Percentiles rank a stretch among this genome's conserved stretches.
Evolutionary conservation across 2,329 filamentous ascomycete genomes (phyloP).

Genomic region (Daldinia sp.): DNA sequence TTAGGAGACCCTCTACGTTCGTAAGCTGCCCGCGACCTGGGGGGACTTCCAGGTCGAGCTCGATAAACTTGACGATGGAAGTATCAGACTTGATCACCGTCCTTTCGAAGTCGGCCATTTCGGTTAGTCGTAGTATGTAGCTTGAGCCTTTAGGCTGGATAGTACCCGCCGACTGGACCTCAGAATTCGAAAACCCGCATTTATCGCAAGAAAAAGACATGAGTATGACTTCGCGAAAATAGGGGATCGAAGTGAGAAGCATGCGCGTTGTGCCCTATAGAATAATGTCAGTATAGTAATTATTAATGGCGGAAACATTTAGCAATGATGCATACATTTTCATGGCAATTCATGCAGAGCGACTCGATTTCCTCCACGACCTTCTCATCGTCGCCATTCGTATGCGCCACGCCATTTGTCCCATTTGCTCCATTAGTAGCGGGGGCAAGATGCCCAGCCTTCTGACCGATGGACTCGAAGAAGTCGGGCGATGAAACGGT

Average conservation of each 20-base stretch:
- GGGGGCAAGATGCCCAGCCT: slow-evolving; percentile 62
- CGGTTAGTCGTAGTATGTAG: slow-evolving; percentile 82
- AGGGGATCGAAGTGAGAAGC: slow-evolving; percentile 90
- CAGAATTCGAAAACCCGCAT: slow-evolving; percentile 89
- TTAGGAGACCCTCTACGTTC: slow-evolving; percentile 89
- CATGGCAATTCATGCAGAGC: slow-evolving; percentile 85
- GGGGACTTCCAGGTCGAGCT: slow-evolving; percentile 92
- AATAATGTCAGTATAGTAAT: background rate
- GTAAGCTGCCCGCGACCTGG: slow-evolving; percentile 89
- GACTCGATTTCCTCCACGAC: slow-evolving; percentile 77
- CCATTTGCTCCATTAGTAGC: slow-evolving; percentile 46
- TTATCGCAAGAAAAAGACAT: slow-evolving; percentile 96
- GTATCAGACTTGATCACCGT: slow-evolving; percentile 94
- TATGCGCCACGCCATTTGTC: slow-evolving; percentile 41
- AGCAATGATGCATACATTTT: slow-evolving; percentile 65
- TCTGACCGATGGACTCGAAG: slow-evolving; percentile 70
- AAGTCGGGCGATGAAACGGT: slow-evolving; percentile 56
- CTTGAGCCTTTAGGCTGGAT: slow-evolving; percentile 89
- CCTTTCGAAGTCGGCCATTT: slow-evolving; percentile 77
- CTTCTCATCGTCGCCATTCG: slow-evolving; percentile 56
- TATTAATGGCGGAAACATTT: background rate
- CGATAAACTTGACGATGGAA: slow-evolving; percentile 85
- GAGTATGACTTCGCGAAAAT: slow-evolving; percentile 96
- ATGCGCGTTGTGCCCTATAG: slow-evolving; percentile 84
- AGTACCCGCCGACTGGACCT: slow-evolving; percentile 89